Evolutionary conservation across 176 grass and related monocot genomes (phyloP).

Genomic region (Paspalum vaginatum): DNA sequence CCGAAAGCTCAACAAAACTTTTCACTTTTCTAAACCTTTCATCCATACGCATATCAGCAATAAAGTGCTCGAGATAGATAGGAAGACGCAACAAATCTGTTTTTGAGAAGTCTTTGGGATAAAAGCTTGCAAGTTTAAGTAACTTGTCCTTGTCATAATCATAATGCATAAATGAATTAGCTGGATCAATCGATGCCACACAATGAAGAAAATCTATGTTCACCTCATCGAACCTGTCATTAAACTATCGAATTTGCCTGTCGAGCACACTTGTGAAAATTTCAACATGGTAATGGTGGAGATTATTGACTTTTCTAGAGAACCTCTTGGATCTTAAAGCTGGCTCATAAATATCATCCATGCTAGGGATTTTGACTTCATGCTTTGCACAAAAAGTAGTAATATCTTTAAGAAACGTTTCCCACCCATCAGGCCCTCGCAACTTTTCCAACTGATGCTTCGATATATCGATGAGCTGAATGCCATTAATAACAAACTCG

Average conservation of each 20-base stretch:
- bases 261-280: neutral
- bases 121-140: slow-evolving; percentile 14
- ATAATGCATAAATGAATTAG: neutral
- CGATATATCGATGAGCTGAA: neutral
- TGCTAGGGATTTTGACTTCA: neutral
- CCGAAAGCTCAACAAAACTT: neutral
- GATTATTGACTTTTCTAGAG: neutral
- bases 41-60: neutral
- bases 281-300: neutral
- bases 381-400: neutral
- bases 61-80: neutral
- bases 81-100: neutral
- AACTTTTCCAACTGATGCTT: neutral
- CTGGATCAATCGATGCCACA: neutral
- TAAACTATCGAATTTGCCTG: neutral
- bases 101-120: neutral
- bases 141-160: neutral
- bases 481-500: neutral
- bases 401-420: neutral
- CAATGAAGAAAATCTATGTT: neutral
- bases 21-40: neutral
- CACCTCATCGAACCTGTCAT: slow-evolving; percentile 11
- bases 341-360: slow-evolving; percentile 16
- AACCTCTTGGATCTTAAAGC: neutral
- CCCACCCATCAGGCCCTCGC: neutral